Percentiles rank a stretch among this genome's conserved stretches.
Evolutionary conservation across 805 yeast genomes (phyloP).

Genomic region (Wickerhamomyces queroliae): DNA sequence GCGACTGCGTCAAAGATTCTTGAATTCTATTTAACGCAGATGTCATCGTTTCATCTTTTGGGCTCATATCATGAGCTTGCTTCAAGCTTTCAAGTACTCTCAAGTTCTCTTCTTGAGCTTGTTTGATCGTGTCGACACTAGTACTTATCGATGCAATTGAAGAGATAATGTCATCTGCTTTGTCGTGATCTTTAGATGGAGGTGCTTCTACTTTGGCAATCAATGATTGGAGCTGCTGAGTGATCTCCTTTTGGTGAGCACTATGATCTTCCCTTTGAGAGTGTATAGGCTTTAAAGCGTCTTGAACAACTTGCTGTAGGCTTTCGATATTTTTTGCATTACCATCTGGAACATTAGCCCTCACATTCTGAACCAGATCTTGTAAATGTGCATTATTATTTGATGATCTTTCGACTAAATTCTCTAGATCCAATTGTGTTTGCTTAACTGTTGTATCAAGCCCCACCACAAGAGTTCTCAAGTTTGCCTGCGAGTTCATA

Average conservation of each 20-base stretch:
- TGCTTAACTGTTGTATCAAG: conserved; percentile 22
- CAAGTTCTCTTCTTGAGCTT: too few species aligned
- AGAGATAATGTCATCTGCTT: too few species aligned
- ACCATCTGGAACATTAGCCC: background rate
- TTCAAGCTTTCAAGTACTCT: too few species aligned
- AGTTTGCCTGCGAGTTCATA: conserved; percentile 21
- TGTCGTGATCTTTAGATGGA: too few species aligned
- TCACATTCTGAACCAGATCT: conserved; percentile 18
- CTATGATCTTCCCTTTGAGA: background rate
- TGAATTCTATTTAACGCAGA: too few species aligned
- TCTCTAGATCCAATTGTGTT: conserved; percentile 22
- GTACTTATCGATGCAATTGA: too few species aligned
- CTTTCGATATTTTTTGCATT: background rate
- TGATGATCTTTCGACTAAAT: conserved; percentile 20
- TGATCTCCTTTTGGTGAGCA: background rate
- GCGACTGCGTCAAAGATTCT: too few species aligned
- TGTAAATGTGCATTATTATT: conserved; percentile 23
- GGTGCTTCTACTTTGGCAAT: too few species aligned
- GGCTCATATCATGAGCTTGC: too few species aligned
- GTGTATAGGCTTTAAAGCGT: background rate
- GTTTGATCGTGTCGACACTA: too few species aligned
- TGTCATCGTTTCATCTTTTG: too few species aligned
- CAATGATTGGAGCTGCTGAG: too few species aligned
- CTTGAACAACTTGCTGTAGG: background rate
- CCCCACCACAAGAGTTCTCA: conserved; percentile 24